These are phyloP conservation scores for Polyporus tsugae DNA, from an alignment of 1,284 basidiomycete genomes.

Conservation along the genomic window DNA sequence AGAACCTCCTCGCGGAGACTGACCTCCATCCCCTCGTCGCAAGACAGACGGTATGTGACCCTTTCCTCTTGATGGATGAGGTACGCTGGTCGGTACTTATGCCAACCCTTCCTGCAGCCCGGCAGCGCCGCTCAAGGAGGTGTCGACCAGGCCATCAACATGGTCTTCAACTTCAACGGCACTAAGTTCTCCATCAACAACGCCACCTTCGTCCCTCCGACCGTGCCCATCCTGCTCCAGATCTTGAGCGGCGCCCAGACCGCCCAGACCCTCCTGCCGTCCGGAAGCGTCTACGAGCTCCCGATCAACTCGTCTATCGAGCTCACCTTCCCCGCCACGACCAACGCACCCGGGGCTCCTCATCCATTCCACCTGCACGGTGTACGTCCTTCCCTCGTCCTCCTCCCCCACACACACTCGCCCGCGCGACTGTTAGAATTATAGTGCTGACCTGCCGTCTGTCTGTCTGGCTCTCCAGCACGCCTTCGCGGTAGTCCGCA, in stretches of 20 bases:
- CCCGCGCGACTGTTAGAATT: too few species aligned
- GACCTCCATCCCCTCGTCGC: slow-evolving; percentile 32
- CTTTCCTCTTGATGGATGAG: not conserved
- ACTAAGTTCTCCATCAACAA: slow-evolving; percentile 39
- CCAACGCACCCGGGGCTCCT: slow-evolving; percentile 38
- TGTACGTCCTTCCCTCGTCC: slow-evolving; percentile 32
- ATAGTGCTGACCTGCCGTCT: too few species aligned
- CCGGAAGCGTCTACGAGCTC: slow-evolving; percentile 42
- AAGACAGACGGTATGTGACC: slow-evolving; percentile 19
- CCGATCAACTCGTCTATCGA: slow-evolving; percentile 44
- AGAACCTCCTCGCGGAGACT: slow-evolving; percentile 40
- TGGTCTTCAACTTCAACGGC: slow-evolving; percentile 33
- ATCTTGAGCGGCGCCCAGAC: slow-evolving; percentile 39
- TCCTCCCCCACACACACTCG: not conserved
- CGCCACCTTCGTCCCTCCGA: slow-evolving; percentile 36
- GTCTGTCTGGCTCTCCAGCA: slow-evolving; percentile 22
- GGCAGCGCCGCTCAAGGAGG: slow-evolving; percentile 38
- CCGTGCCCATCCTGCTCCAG: slow-evolving; percentile 41
- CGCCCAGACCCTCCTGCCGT: slow-evolving; percentile 41
- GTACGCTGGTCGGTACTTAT: not conserved
- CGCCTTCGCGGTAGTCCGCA: slow-evolving; percentile 43
- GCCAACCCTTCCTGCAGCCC: slow-evolving; percentile 32
- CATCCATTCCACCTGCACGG: slow-evolving; percentile 53
- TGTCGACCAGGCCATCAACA: slow-evolving; percentile 41
- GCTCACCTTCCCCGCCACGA: slow-evolving; percentile 42